Evolutionary conservation across 2,329 filamentous ascomycete genomes (phyloP).

Genomic region (Ceratocystiopsis minuta): DNA sequence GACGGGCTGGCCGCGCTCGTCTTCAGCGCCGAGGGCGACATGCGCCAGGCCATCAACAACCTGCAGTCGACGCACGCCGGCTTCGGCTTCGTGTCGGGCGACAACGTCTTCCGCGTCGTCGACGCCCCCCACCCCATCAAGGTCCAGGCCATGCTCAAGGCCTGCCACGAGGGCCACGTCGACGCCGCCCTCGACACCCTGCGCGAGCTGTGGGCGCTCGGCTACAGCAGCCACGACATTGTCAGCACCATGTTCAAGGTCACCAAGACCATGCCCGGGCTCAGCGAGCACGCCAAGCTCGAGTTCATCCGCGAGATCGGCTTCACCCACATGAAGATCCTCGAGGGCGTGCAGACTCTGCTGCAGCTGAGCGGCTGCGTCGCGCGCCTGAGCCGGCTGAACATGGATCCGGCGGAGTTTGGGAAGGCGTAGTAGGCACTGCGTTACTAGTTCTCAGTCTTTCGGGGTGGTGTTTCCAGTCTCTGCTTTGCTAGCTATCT

Average conservation of each 20-base stretch:
- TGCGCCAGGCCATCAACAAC: constrained; percentile 98
- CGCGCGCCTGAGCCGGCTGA: constrained; percentile 78
- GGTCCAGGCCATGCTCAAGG: constrained; percentile 96
- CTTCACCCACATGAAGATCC: constrained; percentile 96
- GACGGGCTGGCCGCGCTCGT: constrained; percentile 91
- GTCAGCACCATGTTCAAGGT: constrained; percentile 99
- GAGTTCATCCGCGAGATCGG: constrained; percentile 98
- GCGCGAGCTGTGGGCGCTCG: constrained; percentile 82
- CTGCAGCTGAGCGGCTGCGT: constrained; percentile 88
- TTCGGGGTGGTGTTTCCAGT: too few species aligned
- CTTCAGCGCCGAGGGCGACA: constrained; percentile 93
- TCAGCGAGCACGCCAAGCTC: constrained; percentile 88
- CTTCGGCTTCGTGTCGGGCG: constrained; percentile 91
- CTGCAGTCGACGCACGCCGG: constrained; percentile 83
- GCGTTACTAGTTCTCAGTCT: too few species aligned
- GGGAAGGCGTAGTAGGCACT: constrained; percentile 7
- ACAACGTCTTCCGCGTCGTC: constrained; percentile 96
- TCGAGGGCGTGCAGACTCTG: constrained; percentile 93
- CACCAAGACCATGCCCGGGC: constrained; percentile 80
- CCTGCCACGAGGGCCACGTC: constrained; percentile 81
- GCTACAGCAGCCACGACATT: constrained; percentile 97
- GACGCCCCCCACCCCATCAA: constrained; percentile 96
- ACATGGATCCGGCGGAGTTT: constrained; percentile 85
- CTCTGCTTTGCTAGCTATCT: too few species aligned
- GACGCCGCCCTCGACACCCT: constrained; percentile 73